Evolutionary conservation across 345 rosid genomes (phyloP).

Genomic region (Melaleuca quinquenervia): DNA sequence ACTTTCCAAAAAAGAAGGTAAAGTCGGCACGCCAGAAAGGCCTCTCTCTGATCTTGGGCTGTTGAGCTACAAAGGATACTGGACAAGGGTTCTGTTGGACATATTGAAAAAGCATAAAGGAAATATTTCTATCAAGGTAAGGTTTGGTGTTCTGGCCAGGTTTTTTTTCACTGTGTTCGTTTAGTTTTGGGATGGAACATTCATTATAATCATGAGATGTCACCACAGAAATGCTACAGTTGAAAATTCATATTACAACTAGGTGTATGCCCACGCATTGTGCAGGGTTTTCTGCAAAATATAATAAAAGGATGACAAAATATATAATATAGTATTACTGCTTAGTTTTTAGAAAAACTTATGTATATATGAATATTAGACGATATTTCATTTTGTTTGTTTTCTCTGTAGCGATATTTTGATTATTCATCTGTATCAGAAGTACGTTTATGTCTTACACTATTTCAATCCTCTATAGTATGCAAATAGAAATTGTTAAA

Average conservation of each 20-base stretch:
- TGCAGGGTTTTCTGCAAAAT: background rate
- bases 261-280: background rate
- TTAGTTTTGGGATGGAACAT: background rate
- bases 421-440: background rate
- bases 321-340: background rate
- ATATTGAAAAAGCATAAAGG: slow-evolving; percentile 98
- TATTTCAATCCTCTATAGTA: background rate
- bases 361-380: background rate
- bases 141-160: background rate
- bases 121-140: slow-evolving; percentile 95
- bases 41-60: slow-evolving; percentile 97
- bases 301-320: background rate
- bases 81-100: slow-evolving; percentile 93
- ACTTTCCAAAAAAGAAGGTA: slow-evolving; percentile 97
- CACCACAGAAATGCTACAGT: background rate
- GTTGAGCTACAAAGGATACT: slow-evolving; percentile 95
- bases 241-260: background rate
- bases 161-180: background rate
- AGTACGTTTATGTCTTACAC: background rate
- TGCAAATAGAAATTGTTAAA: background rate
- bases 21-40: slow-evolving; percentile 98
- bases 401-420: background rate
- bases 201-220: background rate
- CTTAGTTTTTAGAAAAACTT: background rate
- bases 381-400: background rate